Conservation (phyloP, 441 rosid genomes). For the Bocquillonia castaneifolia region DNA sequence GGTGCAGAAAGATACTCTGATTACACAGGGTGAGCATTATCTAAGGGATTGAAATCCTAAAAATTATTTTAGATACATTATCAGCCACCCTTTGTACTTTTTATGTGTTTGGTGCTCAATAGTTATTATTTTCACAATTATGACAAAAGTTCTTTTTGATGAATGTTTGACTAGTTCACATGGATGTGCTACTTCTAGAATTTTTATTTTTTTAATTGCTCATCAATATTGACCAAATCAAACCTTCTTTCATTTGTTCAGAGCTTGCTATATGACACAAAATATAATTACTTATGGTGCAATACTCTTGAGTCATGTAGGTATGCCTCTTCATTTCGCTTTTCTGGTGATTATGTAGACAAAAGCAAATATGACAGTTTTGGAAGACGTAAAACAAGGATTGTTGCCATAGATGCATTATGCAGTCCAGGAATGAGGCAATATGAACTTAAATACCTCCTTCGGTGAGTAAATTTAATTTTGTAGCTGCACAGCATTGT, state of each 20-base stretch:
- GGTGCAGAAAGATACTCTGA: conserved; percentile 82
- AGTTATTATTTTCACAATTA: conserved; percentile 1
- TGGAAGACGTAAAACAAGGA: conserved; percentile 60
- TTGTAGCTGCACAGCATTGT: neutral
- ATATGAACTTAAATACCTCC: conserved; percentile 42
- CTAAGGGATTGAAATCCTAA: conserved; percentile 7
- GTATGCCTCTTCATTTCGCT: conserved; percentile 89
- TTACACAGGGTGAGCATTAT: conserved; percentile 64
- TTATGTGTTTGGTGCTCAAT: conserved; percentile 12
- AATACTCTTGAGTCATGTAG: conserved; percentile 34
- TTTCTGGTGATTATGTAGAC: conserved; percentile 71
- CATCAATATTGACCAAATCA: neutral
- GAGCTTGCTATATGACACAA: neutral
- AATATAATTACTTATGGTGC: conserved; percentile 11
- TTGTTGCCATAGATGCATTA: conserved; percentile 83
- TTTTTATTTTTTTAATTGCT: neutral
- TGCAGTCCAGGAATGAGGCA: conserved; percentile 59
- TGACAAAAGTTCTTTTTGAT: neutral
- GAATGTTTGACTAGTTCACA: neutral
- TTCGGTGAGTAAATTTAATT: conserved; percentile 45
- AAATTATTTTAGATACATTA: conserved; percentile 1
- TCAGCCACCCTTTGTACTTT: neutral
- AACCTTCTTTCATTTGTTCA: neutral
- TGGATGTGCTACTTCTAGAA: neutral
- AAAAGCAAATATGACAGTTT: conserved; percentile 45